phyloP scores from a whole-genome alignment of 208 protist species.

The Strigomonas culicis region DNA sequence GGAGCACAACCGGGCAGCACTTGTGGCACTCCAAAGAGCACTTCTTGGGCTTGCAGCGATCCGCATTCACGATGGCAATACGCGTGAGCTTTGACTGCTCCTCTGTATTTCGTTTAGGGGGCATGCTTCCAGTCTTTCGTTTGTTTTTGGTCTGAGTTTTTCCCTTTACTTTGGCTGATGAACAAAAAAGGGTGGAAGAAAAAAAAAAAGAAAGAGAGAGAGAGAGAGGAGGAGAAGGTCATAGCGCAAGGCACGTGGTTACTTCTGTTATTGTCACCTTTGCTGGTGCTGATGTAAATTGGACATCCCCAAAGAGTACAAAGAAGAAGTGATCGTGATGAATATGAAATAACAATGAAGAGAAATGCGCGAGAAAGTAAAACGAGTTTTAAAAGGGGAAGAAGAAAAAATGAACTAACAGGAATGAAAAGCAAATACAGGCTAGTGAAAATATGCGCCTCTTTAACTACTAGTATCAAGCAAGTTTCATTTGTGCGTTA shows the following conservation, averaged over 20 bases:
- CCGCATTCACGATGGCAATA: conserved; percentile 98
- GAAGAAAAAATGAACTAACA: neutral
- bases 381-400: neutral
- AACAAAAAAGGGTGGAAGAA: neutral
- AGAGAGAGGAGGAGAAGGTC: neutral
- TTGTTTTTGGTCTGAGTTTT: neutral
- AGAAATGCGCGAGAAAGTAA: neutral
- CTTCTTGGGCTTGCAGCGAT: conserved; percentile 99
- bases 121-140: conserved; percentile 29
- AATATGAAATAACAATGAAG: neutral
- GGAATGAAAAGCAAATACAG: too few species aligned
- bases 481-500: conserved; percentile 8
- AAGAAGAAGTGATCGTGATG: neutral
- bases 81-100: conserved; percentile 95
- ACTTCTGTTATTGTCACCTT: too few species aligned
- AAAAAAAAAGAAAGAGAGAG: neutral
- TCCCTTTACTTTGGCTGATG: neutral
- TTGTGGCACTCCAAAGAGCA: conserved; percentile 99
- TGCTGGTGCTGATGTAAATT: too few species aligned
- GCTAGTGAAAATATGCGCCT: too few species aligned
- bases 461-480: too few species aligned
- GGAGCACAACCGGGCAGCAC: conserved; percentile 97
- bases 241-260: too few species aligned
- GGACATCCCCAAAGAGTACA: too few species aligned
- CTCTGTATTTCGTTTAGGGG: conserved; percentile 68